These are phyloP conservation scores for Russula dissimulans DNA, from an alignment of 768 basidiomycete species.

Conservation along the genomic window DNA sequence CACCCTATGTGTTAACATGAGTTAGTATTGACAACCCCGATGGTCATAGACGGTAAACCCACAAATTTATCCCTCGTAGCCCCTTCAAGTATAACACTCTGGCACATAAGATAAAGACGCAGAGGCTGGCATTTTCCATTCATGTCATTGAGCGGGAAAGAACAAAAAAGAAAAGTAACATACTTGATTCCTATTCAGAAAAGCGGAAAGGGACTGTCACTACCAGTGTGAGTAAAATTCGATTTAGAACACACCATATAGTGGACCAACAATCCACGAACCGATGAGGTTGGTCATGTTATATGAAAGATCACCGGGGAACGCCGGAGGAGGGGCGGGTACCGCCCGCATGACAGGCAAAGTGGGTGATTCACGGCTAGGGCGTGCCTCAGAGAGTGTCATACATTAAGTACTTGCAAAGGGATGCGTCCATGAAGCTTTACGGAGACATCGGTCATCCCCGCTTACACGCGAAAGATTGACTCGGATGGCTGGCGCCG, in stretches of 20 bases:
- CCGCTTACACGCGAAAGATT: background rate
- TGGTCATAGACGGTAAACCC: background rate
- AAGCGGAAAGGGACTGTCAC: too few relatives aligned
- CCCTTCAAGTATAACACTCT: background rate
- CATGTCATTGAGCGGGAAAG: background rate
- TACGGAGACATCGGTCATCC: background rate
- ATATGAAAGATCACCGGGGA: conserved; percentile 2
- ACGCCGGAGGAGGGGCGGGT: background rate
- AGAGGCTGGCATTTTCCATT: background rate
- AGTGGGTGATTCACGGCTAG: background rate
- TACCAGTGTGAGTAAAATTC: too few relatives aligned
- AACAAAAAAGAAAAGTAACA: background rate
- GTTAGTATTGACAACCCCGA: background rate
- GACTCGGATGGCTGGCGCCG: background rate
- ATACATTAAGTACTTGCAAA: background rate
- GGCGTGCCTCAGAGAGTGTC: background rate
- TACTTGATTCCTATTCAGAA: conserved; percentile 8
- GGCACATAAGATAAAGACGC: conserved; percentile 1
- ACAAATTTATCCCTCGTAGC: background rate
- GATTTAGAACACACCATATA: conserved; percentile 1
- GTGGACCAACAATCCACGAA: conserved; percentile 4
- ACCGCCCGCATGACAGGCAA: background rate
- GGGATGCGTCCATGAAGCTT: background rate
- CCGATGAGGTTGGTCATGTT: background rate
- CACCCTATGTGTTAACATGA: background rate